Conservation (phyloP, 805 yeast genomes). For the Pichia heedii region DNA sequence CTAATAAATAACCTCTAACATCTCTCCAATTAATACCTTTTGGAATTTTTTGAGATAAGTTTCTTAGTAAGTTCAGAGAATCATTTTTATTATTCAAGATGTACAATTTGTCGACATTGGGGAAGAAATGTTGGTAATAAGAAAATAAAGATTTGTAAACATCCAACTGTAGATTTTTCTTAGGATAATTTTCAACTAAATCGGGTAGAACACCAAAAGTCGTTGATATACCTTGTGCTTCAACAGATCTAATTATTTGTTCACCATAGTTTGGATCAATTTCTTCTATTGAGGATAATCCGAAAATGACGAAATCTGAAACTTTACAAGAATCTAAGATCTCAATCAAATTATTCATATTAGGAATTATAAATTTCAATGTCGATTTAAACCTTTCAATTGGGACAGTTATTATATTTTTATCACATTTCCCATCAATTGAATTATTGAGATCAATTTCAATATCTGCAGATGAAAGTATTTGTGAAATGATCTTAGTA, state of each 20-base stretch:
- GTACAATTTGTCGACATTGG: constrained; percentile 69
- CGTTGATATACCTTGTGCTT: constrained; percentile 85
- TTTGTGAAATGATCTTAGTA: constrained; percentile 41
- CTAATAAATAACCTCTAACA: constrained; percentile 77
- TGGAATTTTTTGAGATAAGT: constrained; percentile 79
- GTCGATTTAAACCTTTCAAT: constrained; percentile 66
- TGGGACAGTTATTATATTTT: constrained; percentile 44
- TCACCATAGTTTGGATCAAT: constrained; percentile 78
- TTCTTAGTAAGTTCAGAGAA: constrained; percentile 61
- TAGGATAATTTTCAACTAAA: constrained; percentile 54
- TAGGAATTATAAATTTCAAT: constrained; percentile 66
- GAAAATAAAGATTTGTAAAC: constrained; percentile 54
- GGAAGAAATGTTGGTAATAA: constrained; percentile 67
- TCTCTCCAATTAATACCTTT: constrained; percentile 87
- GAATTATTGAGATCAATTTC: constrained; percentile 25
- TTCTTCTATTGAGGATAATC: constrained; percentile 80
- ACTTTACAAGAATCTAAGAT: constrained; percentile 81
- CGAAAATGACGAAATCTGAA: constrained; percentile 84
- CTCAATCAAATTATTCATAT: constrained; percentile 52
- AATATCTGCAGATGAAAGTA: constrained; percentile 31
- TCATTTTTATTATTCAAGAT: constrained; percentile 63
- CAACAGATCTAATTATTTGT: constrained; percentile 78
- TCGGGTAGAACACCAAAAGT: constrained; percentile 74
- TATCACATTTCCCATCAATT: constrained; percentile 19
- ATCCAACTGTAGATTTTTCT: constrained; percentile 69